Evolutionary conservation across 2,329 filamentous ascomycete genomes (phyloP), one percentile per base, ranked within the genome.

Genomic region (Sporothrix dimorphospora): DNA sequence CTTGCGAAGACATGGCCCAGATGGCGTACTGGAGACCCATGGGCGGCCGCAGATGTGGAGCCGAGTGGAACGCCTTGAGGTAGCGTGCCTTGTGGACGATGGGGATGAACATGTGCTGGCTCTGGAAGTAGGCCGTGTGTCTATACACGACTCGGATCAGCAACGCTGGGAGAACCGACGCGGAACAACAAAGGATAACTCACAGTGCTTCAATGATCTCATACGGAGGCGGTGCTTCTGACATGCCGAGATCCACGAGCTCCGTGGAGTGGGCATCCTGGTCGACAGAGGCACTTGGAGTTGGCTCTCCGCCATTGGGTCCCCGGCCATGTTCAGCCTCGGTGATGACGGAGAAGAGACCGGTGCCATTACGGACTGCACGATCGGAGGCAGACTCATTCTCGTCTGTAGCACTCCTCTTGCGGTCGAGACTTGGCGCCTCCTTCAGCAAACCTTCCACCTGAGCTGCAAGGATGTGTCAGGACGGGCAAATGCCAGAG

Each of bases 131-230:
- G 38, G 90, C 84, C 68, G 87, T 83, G 77, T 94, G 90, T 69
- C 91, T 94, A 78, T 16, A 40, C 14, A 30, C 12, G 30, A 16
- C 16, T 8, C 21, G 51, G 12, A n/a, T 63, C 30, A 63, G 38
- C n/a, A 27, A 16, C 19, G 38, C 11, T 9, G 6, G 19, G 5
- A 7, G 16, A 8, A 21, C 12, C 66, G 72, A 45, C 34, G 21
- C 24, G 11, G 16, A 51, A 45, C 42, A 14, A 14, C 45, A 49
- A 49, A 19, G 24, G n/a, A 16, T 3, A 24, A 81, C 86, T 79
- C 86, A 95, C 92, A 98, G 81, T 74, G 96, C 93, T 78, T 97
- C 91, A 77, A 96, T 91, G 67, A 95, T 87, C 74, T 96, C 90
- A 74, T 90, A 88, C 1, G 90, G 88, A 0, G 95, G 95, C 16